Evolutionary conservation across 169 alveolate genomes (phyloP), one percentile per base, ranked within the genome.

Genomic region (Eimeria acervulina): DNA sequence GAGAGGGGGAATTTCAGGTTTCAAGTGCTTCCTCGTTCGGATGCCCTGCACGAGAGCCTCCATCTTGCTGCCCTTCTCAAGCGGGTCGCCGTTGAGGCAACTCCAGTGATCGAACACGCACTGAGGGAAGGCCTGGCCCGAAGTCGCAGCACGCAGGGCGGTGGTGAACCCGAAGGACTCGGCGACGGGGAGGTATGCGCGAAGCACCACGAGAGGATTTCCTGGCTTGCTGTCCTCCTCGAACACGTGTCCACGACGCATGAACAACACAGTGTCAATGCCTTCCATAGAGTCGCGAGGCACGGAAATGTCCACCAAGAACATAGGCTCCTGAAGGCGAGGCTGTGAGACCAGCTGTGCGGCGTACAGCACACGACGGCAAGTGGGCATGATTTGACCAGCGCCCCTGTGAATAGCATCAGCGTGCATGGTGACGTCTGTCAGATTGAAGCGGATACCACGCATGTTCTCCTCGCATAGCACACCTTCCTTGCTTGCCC

Each of bases 71-170:
- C 99, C 99, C 97, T 98, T 98, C 97, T 99, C 99, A 83, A 98
- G 97, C 21, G 99, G 99, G 97, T 99, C 99, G 76, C 99, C 99
- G 74, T 97, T 97, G 94, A 99, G 97, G 91, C 97, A 96, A 95
- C 98, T 99, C 99, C 99, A 99, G 99, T 99, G 99, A 96, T 99
- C 99, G 97, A 99, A 99, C 96, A 99, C 99, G 96, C 99, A 99
- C 98, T 99, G 99, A 19, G 99, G 99, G 99, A 99, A 99, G 83
- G 99, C 99, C 97, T 99, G 99, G 33, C 99, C 99, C 51, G 99
- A 98, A 88, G 99, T 99, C 85, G 99, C 98, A 51, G 99, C 99
- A 97, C 99, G 99, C 81, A 99, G 98, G 76, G 99, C 99, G n/a
- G 99, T 98, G 28, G 99, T 99, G 98, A 99, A 99, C 90, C 99